Evolutionary conservation across 129 eudicot species (phyloP), one percentile per base, ranked within the genome.

Genomic region (Mikania micrantha): DNA sequence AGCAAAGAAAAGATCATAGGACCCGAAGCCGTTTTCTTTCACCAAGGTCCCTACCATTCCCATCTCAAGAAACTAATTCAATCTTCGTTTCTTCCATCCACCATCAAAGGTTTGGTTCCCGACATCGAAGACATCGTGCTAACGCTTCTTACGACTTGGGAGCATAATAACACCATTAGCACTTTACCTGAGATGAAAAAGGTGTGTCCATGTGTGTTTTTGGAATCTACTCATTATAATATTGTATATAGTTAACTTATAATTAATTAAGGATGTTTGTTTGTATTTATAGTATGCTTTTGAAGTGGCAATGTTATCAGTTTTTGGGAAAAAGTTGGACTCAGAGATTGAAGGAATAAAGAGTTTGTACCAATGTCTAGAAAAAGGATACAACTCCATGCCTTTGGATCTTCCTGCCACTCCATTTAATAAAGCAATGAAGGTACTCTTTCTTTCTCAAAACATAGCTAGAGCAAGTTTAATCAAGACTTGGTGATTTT

Each of bases 351-450:
- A 80, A 66, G 85, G 79, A 68, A 81, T 92, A 53, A 86, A 88
- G 61, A 53, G 54, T 22, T 80, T 81, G 85, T 92, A 88, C 65
- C 83, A 78, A 32, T 60, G 77, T 45, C 69, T 92, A 53, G 98
- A 92, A 77, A 88, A 84, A 74, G 98, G 98, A 7, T 92, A 88
- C 90, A 92, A 92, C 74, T 92, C 96, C 60, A 92, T 92, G 96
- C 95, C 98, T 60, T 56, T 92, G 67, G 65, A 86, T 81, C 74
- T 92, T 32, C 96, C 96, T 17, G 91, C 90, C 60, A 92, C 95
- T 56, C 84, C 81, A 31, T 92, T 79, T 57, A 60, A 80, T 82
- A 86, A 80, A 75, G 83, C 98, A 20, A 82, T 84, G 86, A 92
- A 86, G 88, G 98, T 85, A 73, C 25, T 16, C 41, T n/a, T 22